phyloP scores from a whole-genome alignment of 148 eudicot genomes.

The Amaranthus palmeri region DNA sequence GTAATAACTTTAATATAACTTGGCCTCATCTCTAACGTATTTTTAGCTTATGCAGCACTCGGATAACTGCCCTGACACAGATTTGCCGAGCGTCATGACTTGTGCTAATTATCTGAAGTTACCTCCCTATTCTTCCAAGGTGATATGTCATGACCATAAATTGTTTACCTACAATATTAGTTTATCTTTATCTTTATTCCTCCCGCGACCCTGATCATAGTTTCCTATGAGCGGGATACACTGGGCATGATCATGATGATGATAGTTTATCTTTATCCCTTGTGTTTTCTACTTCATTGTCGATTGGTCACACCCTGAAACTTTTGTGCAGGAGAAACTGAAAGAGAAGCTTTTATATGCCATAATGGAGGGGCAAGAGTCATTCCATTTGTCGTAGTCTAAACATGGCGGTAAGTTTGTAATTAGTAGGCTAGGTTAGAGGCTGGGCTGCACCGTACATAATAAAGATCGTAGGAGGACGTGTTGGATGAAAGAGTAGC shows the following conservation, averaged over 20 bases:
- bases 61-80: constrained; percentile 49
- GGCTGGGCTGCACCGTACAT: constrained; percentile 21
- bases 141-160: constrained; percentile 15
- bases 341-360: constrained; percentile 84
- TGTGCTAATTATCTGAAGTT: constrained; percentile 95
- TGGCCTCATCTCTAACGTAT: constrained; percentile 1
- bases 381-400: constrained; percentile 80
- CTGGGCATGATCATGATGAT: no score
- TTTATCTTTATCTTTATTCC: no score
- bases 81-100: constrained; percentile 97
- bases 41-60: constrained; percentile 48
- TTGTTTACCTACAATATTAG: neutral
- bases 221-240: no score
- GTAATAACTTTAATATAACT: neutral
- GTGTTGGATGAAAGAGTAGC: neutral
- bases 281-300: neutral
- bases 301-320: neutral
- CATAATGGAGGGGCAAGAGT: constrained; percentile 92
- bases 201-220: no score
- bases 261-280: neutral
- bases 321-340: constrained; percentile 64
- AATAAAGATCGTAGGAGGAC: constrained; percentile 14
- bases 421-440: constrained; percentile 35
- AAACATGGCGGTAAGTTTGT: constrained; percentile 34
- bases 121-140: constrained; percentile 91